A percentile compares a stretch with the other conserved stretches of the same genome.
Conservation (phyloP, 805 yeast species). For the Barnettozyma californica region DNA sequence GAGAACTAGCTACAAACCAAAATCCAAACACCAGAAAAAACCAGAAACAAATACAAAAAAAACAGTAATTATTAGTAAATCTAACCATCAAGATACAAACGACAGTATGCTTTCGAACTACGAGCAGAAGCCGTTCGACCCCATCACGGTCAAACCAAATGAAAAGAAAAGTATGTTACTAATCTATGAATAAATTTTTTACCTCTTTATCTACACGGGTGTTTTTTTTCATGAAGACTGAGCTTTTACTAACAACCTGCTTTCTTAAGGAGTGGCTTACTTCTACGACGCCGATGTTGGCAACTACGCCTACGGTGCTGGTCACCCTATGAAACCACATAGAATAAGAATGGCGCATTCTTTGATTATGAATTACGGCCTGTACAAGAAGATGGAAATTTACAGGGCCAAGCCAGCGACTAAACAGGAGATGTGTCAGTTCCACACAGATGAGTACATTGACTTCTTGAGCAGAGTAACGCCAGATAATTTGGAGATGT, state of each 20-base stretch:
- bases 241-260: constrained; percentile 14
- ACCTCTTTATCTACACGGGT: background rate
- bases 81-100: background rate
- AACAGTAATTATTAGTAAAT: no score
- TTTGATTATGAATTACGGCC: constrained; percentile 74
- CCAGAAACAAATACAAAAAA: background rate
- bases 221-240: background rate
- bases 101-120: constrained; percentile 21
- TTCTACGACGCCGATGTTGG: constrained; percentile 91
- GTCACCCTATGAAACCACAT: constrained; percentile 98
- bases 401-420: constrained; percentile 83
- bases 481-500: constrained; percentile 78
- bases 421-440: constrained; percentile 67
- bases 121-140: constrained; percentile 54
- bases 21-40: background rate
- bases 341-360: constrained; percentile 92
- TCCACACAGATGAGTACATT: constrained; percentile 88
- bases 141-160: constrained; percentile 49
- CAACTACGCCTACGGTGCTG: constrained; percentile 91
- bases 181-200: background rate
- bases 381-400: constrained; percentile 86
- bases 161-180: constrained; percentile 41
- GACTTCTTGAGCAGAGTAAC: constrained; percentile 86
- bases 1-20: background rate
- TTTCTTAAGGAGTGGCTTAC: constrained; percentile 50